Base-by-base conservation (phyloP, 2,329 filamentous ascomycete genomes). In the Lachnellula arida region DNA sequence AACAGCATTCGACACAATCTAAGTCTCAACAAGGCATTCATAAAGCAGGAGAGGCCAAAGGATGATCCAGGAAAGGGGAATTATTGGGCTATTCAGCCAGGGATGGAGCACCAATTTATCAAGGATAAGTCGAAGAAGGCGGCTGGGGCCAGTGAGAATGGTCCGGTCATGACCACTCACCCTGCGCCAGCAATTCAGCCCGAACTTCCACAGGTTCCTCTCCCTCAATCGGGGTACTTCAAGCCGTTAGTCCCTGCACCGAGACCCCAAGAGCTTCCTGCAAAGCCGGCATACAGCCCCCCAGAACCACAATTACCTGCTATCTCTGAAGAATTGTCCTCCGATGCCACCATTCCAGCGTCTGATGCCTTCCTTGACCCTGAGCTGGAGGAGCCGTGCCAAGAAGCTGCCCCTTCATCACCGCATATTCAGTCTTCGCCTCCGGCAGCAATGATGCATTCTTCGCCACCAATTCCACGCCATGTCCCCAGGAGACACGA, bases 1-100 rank as follows among this genome's bases (percentile, higher is more conserved):
- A 99, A 99, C 73, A 97, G 94, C 76, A 99, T 99, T 71, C 88
- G 94, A 35, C 94, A 99, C 74, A 99, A 99, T 66, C 84, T 99
- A 35, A 97, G 92, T 69, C 79, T 99, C 46, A 96, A 97, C 79
- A 97, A 97, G 75, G 90, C 89, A 47, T 97, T 97, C 69, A 86
- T 92, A 70, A 97, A 97, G 75, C 88, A 96, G 68, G 92, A 97
- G 72, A 84, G 94, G 57, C 91, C 92, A 55, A 97, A 97, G 78
- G 92, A 97, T 69, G 94, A 97, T 67, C 92, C 93, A 3, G 94
- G 94, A 66, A 97, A 97, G 74, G 94, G 94, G 44, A 93, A 96
- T 73, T 97, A 97, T 75, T 97, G 94, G 94, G 84, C 86, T 44
- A 96, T 99, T 67, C 86, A 92, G 67, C 80, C 85, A n/a, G 93